Base-by-base conservation (phyloP, 371 early-diverging fungal genomes). In the Lichtheimia hyalospora region DNA sequence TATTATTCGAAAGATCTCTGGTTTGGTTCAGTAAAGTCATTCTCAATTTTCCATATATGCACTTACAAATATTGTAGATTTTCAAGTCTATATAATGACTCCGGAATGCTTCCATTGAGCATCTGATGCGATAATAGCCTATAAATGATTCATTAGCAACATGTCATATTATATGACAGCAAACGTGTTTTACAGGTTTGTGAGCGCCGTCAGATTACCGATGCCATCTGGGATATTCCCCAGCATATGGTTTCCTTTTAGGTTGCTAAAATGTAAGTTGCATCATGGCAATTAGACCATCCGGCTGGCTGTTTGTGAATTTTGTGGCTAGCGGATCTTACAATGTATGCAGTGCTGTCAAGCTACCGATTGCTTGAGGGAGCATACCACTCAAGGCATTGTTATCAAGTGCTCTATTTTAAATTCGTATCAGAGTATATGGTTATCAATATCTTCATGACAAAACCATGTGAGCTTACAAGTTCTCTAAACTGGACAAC, bases 1-100 rank as follows among this genome's bases (percentile, higher is more conserved):
- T 70, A 49, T 85, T 85, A 46, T 76, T 77, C 23, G 83, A 78
- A 12, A 85, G 59, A 57, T 85, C 81, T 5, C 77, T 79, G 55
- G 16, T 16, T 13, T 14, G 16, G 50, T 50, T 46, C 21, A 27
- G 18, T 24, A 52, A 52, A 25, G 12, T 10, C 24, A 52, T 12
- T 44, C 25, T 18, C 28, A 16, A 12, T 1, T 6, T 21, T 1
- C 6, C 8, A n/a, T 5, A 2, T 21, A 15, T n/a, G 21, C 5
- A 56, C 65, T 63, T 69, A 71, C 73, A 74, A 58, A 16, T 64
- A 53, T 56, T 64, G 55, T 3, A 77, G 65, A 48, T 64, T 70
- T 13, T 49, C 51, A 16, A 79, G 57, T 6, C 62, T 68, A 40
- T 60, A 75, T 4, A 75, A 15, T 15, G 66, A 60, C 20, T 71